These are phyloP conservation scores for Schwanniomyces yamadae DNA, from an alignment of 805 yeast species.

Conservation along the genomic window DNA sequence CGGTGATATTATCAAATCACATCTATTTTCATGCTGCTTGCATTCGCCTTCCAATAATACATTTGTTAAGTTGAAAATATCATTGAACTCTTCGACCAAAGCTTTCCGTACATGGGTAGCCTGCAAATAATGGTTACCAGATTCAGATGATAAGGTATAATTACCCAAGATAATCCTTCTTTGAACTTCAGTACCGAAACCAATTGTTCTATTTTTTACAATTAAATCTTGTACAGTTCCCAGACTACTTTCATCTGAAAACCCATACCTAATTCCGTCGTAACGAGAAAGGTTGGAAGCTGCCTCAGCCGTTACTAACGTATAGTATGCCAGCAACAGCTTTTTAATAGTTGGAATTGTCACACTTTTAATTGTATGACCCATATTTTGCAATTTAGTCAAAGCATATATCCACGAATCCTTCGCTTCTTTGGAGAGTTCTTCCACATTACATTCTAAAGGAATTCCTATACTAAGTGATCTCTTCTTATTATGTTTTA, in stretches of 20 bases:
- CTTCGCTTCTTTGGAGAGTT: constrained; percentile 49
- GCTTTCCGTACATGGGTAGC: constrained; percentile 68
- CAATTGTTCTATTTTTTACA: constrained; percentile 53
- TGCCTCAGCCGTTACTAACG: constrained; percentile 90
- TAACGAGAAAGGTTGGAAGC: constrained; percentile 86
- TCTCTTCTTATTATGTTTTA: constrained; percentile 15
- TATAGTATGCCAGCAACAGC: constrained; percentile 79
- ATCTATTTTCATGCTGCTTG: constrained; percentile 26
- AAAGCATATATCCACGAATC: constrained; percentile 49
- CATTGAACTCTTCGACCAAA: constrained; percentile 65
- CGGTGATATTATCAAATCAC: constrained; percentile 73
- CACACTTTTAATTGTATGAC: constrained; percentile 58
- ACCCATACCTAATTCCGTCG: constrained; percentile 89
- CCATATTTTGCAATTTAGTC: constrained; percentile 40
- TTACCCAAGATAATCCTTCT: constrained; percentile 84
- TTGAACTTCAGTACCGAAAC: constrained; percentile 82
- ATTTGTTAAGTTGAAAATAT: constrained; percentile 55
- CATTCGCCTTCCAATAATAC: constrained; percentile 14
- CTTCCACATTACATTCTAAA: constrained; percentile 58
- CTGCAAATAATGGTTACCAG: constrained; percentile 69
- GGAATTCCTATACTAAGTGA: constrained; percentile 68
- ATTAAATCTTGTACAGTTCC: constrained; percentile 15
- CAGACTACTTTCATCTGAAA: constrained; percentile 30
- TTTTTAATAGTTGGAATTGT: constrained; percentile 67
- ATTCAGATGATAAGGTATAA: constrained; percentile 76